Conservation (phyloP, 2,329 filamentous ascomycete species). For the Leptosphaerulina australis region DNA sequence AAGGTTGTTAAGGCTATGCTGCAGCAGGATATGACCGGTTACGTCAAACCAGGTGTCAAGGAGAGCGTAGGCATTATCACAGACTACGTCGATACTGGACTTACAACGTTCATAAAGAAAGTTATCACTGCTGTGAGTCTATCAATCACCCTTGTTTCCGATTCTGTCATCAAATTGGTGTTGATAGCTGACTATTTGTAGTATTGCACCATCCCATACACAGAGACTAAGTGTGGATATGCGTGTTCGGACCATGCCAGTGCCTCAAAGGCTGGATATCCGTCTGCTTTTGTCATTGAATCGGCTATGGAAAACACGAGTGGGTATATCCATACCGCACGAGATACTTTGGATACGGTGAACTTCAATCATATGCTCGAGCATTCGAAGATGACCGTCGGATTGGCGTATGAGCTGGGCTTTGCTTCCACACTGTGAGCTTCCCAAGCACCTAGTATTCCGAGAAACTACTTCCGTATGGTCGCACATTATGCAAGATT, state of each 20-base stretch:
- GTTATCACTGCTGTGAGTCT: slow-evolving; percentile 65
- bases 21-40: slow-evolving; percentile 93
- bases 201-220: slow-evolving; percentile 86
- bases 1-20: slow-evolving; percentile 91
- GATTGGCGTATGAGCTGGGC: slow-evolving; percentile 79
- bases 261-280: slow-evolving; percentile 73
- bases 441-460: too few relatives aligned
- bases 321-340: slow-evolving; percentile 69
- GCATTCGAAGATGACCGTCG: slow-evolving; percentile 81
- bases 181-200: slow-evolving; percentile 28
- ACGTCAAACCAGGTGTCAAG: slow-evolving; percentile 74
- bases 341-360: slow-evolving; percentile 70
- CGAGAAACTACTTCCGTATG: too few relatives aligned
- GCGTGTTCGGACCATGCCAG: slow-evolving; percentile 77
- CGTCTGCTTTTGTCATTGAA: slow-evolving; percentile 76
- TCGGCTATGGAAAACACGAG: slow-evolving; percentile 66
- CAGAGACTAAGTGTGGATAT: slow-evolving; percentile 86
- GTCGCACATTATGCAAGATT: too few relatives aligned
- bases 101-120: slow-evolving; percentile 87
- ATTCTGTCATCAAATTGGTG: not conserved
- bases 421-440: slow-evolving; percentile 58
- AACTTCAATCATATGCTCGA: slow-evolving; percentile 88
- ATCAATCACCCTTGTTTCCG: slow-evolving; percentile 4
- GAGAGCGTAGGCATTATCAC: slow-evolving; percentile 91
- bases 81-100: slow-evolving; percentile 79